Evolutionary conservation across 2,329 filamentous ascomycete species (phyloP).

Genomic region (Sporothrix inflata): DNA sequence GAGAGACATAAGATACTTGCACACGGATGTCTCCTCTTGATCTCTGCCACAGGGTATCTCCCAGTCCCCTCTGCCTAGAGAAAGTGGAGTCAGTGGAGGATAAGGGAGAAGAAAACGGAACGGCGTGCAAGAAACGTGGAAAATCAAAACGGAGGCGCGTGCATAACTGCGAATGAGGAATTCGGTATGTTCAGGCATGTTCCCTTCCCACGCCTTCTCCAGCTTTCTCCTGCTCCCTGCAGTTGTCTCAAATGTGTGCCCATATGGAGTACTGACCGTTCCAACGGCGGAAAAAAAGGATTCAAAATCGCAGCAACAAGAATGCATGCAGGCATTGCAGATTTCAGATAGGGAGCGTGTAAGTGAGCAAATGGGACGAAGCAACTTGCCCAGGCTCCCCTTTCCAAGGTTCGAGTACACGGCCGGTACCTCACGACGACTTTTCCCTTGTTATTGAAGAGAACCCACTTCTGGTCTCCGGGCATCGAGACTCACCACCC

Average conservation of each 20-base stretch:
- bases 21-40: neutral
- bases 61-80: neutral
- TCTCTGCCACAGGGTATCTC: neutral
- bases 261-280: neutral
- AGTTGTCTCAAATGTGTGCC: neutral
- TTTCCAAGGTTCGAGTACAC: neutral
- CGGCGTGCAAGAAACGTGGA: neutral
- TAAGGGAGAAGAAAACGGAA: constrained; percentile 22
- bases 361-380: neutral
- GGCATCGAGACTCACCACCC: neutral
- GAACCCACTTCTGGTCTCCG: neutral
- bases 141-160: neutral
- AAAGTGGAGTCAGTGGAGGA: constrained; percentile 1
- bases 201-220: neutral
- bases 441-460: neutral
- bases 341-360: neutral
- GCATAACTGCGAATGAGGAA: neutral
- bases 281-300: neutral
- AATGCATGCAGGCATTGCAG: neutral
- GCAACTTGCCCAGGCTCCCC: neutral
- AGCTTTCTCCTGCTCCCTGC: neutral
- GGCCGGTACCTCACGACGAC: neutral
- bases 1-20: neutral
- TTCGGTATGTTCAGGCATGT: neutral
- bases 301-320: neutral